Base-by-base conservation (phyloP, 495 filamentous ascomycete species). In the Aspergillus leporis region DNA sequence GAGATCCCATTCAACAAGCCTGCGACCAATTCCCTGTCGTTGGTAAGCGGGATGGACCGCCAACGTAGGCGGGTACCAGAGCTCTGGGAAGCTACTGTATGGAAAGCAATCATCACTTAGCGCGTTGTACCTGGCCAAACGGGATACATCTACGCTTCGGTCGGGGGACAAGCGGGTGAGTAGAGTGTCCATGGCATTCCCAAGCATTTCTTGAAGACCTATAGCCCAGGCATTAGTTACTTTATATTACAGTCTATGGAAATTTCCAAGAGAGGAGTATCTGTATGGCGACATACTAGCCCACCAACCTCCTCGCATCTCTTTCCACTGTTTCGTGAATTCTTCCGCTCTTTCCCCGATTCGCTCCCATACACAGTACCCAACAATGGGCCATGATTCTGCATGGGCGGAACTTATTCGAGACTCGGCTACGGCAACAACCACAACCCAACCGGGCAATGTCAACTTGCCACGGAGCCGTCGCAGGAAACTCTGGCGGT, bases 1-100 rank as follows among this genome's bases (percentile, higher is more conserved):
- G 30, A 69, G 52, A 13, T 66, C 71, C 66, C 63, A 70, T 50
- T 59, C 52, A 38, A 73, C 50, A 13, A 74, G 59, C 23, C 61
- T 46, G n/a, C 62, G 63, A 31, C 66, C 71, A 18, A 65, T 60
- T 14, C 68, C 73, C n/a, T 62, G 49, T 21, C 64, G 65, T 36
- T 70, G 65, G 48, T 65, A 63, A 0, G 21, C 41, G 0, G 66
- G 70, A 30, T 68, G 58, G 3, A 68, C 64, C 5, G 69, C 69
- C 5, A 69, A 28, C 14, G 59, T 61, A 13, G 55, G 55, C 23
- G 71, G 67, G 41, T 65, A 63, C 56, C 49, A 61, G 19, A 62
- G 25, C 10, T 62, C 48, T 0, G 58, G 55, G 28, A 23, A 49
- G 4, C 14, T 30, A 7, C 18, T 19, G 41, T 53, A 65, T 12